Conservation (phyloP, 768 basidiomycete species). For the Cyclocybe cylindracea region DNA sequence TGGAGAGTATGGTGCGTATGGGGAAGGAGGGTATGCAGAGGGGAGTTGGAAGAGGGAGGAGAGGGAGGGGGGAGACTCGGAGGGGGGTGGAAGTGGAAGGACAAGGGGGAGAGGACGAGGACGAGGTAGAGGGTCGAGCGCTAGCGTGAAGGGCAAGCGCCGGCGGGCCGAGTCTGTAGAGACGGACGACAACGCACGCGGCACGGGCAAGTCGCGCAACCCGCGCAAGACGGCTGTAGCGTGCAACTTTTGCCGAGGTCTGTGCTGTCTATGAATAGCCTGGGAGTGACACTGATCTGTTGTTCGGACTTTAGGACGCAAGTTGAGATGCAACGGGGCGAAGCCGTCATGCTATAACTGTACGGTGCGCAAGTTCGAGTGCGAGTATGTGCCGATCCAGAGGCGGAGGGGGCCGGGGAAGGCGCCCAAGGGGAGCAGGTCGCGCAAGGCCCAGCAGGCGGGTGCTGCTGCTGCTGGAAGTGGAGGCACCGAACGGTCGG, state of each 20-base stretch:
- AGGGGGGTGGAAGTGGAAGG: too few species aligned
- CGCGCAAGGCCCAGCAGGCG: constrained; percentile 44
- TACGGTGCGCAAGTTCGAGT: constrained; percentile 47
- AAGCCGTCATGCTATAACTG: constrained; percentile 69
- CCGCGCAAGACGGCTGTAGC: constrained; percentile 61
- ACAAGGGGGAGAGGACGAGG: too few species aligned
- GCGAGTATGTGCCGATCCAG: constrained; percentile 51
- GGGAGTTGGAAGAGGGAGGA: too few species aligned
- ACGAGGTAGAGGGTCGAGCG: too few species aligned
- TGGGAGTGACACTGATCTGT: constrained; percentile 10
- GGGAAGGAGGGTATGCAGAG: too few species aligned
- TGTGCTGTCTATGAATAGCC: constrained; percentile 22
- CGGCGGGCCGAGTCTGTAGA: constrained; percentile 24
- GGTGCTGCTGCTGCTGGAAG: too few species aligned
- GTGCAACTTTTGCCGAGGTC: constrained; percentile 80
- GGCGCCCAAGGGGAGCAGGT: constrained; percentile 60
- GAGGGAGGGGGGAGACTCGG: too few species aligned
- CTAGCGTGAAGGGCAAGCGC: constrained; percentile 31
- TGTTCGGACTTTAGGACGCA: constrained; percentile 51
- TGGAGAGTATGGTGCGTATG: too few species aligned
- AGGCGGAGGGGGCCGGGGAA: constrained; percentile 76
- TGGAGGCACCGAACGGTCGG: too few species aligned
- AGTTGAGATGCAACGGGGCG: constrained; percentile 72
- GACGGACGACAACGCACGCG: constrained; percentile 23
- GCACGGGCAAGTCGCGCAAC: constrained; percentile 28